Base-by-base conservation (phyloP, 805 yeast species). In the Ogataea minuta region DNA sequence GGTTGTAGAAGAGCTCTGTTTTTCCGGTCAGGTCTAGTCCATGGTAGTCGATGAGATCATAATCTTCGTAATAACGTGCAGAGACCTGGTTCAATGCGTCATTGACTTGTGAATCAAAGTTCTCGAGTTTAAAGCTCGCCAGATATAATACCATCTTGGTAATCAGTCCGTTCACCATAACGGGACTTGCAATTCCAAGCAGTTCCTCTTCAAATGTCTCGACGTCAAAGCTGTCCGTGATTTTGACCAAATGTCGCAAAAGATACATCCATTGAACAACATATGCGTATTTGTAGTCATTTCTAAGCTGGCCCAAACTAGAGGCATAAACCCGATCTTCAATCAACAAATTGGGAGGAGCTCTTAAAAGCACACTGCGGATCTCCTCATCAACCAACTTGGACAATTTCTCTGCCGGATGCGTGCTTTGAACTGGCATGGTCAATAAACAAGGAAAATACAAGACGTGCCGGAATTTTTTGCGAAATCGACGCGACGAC, bases 201-300 rank as follows among this genome's bases (percentile, higher is more conserved):
- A 81, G 60, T 48, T 81, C 88, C 50, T 79, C 79, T 51, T 81
- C 88, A 44, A 80, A 70, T 13, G 72, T 62, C 42, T 78, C 81
- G 6, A 72, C 71, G 49, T 79, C 82, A 48, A 80, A 76, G 9
- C 66, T 66, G 38, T 79, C 84, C 6, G 66, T 62, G 38, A 81
- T 56, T 48, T 68, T 74, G 24, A 79, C 56, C 34, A 68, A 66
- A 16, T 77, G 78, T 39, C 79, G 71, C 55, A 74, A 71, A 32
- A 70, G 63, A 45, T 69, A 70, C 19, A 79, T 55, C 86, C 86
- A 80, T 56, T 79, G 77, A 9, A 76, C 57, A 3, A 70, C 58
- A 38, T 55, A 67, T 8, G 66, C 62, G 44, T 60, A 71, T 28
- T 62, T 59, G 56, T 60, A 60, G 32, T 66, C 58, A 39, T 57